Percentiles rank a stretch among this genome's conserved stretches.
Evolutionary conservation across 2,329 filamentous ascomycete species (phyloP).

Genomic region (Gremmenia infestans): DNA sequence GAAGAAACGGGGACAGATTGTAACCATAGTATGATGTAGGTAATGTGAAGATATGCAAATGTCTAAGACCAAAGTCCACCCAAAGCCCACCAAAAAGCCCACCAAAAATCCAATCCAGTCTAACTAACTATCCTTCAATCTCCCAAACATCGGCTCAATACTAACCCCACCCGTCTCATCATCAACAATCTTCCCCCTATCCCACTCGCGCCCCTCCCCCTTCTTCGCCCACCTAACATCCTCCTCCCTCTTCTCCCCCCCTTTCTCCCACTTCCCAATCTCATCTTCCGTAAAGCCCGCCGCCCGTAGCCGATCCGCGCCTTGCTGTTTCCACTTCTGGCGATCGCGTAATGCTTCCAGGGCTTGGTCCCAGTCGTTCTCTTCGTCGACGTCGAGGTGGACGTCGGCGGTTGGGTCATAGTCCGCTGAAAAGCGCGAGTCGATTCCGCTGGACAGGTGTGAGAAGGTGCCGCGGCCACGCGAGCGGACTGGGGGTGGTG

Average conservation of each 20-base stretch:
- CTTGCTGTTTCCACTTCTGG: conserved; percentile 70
- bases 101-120: too few species aligned
- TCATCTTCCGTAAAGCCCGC: conserved; percentile 76
- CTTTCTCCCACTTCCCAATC: conserved; percentile 66
- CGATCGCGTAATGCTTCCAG: conserved; percentile 75
- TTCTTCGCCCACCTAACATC: conserved; percentile 65
- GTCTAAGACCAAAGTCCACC: too few species aligned
- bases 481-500: conserved; percentile 44
- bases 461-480: conserved; percentile 67
- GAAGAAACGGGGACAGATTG: too few species aligned
- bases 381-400: conserved; percentile 43
- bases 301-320: conserved; percentile 67
- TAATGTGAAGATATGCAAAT: too few species aligned
- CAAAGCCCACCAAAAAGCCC: too few species aligned
- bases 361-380: conserved; percentile 73
- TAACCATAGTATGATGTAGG: too few species aligned
- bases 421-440: conserved; percentile 68
- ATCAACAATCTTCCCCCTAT: conserved; percentile 56
- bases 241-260: conserved; percentile 53
- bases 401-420: conserved; percentile 57
- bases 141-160: conserved; percentile 25
- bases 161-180: conserved; percentile 44
- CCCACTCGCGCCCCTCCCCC: conserved; percentile 54
- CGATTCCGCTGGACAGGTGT: conserved; percentile 59
- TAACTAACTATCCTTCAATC: conserved; percentile 20